Conservation (phyloP, 768 basidiomycete genomes). For the Chiua virens region DNA sequence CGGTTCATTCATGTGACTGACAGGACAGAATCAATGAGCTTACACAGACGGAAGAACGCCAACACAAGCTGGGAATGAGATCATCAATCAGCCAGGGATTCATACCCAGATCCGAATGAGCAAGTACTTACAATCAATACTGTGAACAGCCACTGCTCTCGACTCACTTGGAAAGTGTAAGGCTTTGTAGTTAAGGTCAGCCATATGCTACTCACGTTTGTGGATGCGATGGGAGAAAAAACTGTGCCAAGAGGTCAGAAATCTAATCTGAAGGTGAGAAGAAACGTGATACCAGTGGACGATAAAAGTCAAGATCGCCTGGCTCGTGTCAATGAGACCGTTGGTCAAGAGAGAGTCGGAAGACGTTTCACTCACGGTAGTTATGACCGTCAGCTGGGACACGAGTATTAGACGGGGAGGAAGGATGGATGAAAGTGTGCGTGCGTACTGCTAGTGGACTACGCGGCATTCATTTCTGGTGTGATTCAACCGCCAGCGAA, state of each 20-base stretch:
- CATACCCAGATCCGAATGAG: not conserved
- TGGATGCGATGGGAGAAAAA: slow-evolving; percentile 44
- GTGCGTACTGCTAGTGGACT: slow-evolving; percentile 29
- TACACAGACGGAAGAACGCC: slow-evolving; percentile 33
- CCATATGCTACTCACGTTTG: slow-evolving; percentile 34
- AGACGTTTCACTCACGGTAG: slow-evolving; percentile 26
- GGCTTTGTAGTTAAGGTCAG: not conserved
- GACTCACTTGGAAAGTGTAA: slow-evolving; percentile 24
- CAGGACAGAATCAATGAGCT: slow-evolving; percentile 4
- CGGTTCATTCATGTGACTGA: not conserved
- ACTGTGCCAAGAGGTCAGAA: slow-evolving; percentile 14
- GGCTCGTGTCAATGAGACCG: slow-evolving; percentile 15
- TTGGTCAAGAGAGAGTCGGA: not conserved
- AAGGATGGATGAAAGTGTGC: not conserved
- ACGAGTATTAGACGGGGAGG: not conserved
- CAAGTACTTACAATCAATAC: slow-evolving; percentile 33
- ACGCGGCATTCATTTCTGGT: not conserved
- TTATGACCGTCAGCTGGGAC: slow-evolving; percentile 27
- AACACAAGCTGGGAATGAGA: slow-evolving; percentile 24
- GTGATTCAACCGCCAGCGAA: too few relatives aligned
- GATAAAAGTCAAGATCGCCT: slow-evolving; percentile 48
- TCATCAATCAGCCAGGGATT: not conserved
- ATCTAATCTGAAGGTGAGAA: not conserved
- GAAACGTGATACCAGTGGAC: slow-evolving; percentile 47
- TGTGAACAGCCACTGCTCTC: slow-evolving; percentile 30